Conservation (phyloP, 179 eudicot genomes). For the Camellia oleifera region DNA sequence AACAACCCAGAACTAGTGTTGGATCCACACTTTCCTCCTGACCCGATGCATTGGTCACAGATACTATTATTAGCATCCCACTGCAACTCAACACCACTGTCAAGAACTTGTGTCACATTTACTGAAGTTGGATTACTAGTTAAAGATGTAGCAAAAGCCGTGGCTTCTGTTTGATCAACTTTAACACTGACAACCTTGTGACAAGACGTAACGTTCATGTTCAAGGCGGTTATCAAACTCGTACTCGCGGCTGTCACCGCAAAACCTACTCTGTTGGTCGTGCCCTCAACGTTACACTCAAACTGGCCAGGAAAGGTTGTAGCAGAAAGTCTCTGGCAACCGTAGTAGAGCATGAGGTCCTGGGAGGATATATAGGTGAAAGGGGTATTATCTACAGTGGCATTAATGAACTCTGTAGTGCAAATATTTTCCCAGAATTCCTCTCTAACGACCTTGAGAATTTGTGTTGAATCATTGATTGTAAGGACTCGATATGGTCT, state of each 20-base stretch:
- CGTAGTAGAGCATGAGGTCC: conserved; percentile 1
- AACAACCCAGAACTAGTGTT: conserved; percentile 29
- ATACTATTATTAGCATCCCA: conserved; percentile 34
- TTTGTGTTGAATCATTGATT: neutral
- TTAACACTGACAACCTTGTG: neutral
- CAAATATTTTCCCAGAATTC: neutral
- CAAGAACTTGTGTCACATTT: conserved; percentile 9
- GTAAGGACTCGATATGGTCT: conserved; percentile 7
- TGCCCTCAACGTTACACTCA: conserved; percentile 4
- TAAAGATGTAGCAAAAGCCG: neutral
- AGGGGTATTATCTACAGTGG: neutral
- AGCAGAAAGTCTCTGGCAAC: neutral
- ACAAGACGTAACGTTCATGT: neutral
- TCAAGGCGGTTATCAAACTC: no score
- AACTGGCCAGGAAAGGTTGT: neutral
- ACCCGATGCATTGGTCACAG: conserved; percentile 30
- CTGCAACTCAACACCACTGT: conserved; percentile 36
- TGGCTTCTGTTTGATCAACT: neutral
- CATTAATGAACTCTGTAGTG: neutral
- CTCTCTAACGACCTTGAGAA: neutral
- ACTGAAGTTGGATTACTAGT: neutral
- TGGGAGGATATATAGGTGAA: neutral
- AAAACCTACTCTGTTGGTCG: neutral
- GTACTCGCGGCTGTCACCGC: no score
- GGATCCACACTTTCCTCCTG: conserved; percentile 50